These are phyloP conservation scores for Fusarium domesticum DNA, from an alignment of 2,329 filamentous ascomycete species.

Conservation along the genomic window DNA sequence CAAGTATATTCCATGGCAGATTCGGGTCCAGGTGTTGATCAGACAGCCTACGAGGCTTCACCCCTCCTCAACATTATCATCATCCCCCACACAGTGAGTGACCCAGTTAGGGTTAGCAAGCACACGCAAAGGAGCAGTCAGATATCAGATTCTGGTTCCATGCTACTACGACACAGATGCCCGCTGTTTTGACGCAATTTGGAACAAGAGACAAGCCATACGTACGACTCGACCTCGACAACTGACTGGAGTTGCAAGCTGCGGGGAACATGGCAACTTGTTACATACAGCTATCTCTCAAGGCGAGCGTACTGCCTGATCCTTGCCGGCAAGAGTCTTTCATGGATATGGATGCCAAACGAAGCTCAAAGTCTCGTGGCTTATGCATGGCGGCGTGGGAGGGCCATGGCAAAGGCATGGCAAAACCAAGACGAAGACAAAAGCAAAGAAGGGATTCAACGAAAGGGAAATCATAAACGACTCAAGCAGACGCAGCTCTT, in stretches of 20 bases:
- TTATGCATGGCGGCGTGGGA: too few species aligned
- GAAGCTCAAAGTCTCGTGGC: too few species aligned
- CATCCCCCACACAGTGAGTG: conserved; percentile 15
- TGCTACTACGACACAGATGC: conserved; percentile 11
- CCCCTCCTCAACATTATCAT: conserved; percentile 3
- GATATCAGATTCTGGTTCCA: conserved; percentile 26
- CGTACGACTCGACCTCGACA: neutral
- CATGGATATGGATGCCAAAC: too few species aligned
- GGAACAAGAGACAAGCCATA: conserved; percentile 2
- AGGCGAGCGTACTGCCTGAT: too few species aligned
- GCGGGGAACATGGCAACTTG: conserved; percentile 18
- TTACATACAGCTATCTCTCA: too few species aligned
- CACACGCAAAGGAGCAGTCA: conserved; percentile 16
- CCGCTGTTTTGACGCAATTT: conserved; percentile 14
- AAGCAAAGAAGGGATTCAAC: conserved; percentile 1
- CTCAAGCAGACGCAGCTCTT: neutral
- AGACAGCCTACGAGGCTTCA: conserved; percentile 2
- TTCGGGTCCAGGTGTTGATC: conserved; percentile 1
- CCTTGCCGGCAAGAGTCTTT: too few species aligned
- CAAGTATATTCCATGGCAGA: too few species aligned
- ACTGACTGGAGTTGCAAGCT: conserved; percentile 10
- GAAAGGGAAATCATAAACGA: neutral
- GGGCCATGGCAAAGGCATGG: neutral
- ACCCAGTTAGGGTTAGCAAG: conserved; percentile 16
- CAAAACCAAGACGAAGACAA: too few species aligned